Evolutionary conservation across 208 protist species (phyloP).

Genomic region (Wallacemonas sp.): DNA sequence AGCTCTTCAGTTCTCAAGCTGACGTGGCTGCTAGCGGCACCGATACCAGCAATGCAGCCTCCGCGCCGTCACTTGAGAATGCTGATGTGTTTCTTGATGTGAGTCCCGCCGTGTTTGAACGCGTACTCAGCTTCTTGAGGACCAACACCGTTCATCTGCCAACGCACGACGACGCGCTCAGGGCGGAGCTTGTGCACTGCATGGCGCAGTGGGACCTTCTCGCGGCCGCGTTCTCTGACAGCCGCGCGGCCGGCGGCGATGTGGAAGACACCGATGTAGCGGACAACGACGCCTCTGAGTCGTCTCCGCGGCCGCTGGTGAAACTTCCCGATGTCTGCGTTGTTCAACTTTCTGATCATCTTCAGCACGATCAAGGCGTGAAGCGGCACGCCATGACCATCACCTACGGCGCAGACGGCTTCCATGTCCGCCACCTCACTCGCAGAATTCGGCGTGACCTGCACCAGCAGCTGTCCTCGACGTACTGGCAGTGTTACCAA

Average conservation of each 20-base stretch:
- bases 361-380: constrained; percentile 87
- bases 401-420: constrained; percentile 85
- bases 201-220: constrained; percentile 76
- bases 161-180: constrained; percentile 52
- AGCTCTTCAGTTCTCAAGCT: constrained; percentile 34
- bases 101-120: constrained; percentile 76
- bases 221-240: constrained; percentile 49
- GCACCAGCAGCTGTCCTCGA: constrained; percentile 75
- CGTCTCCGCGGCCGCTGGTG: constrained; percentile 8
- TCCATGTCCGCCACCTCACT: constrained; percentile 69
- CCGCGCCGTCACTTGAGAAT: not conserved
- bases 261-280: constrained; percentile 7
- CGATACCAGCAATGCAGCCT: too few species aligned
- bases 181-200: constrained; percentile 67
- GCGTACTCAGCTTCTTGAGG: constrained; percentile 72
- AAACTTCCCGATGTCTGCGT: constrained; percentile 78
- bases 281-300: constrained; percentile 2
- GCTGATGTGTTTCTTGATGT: constrained; percentile 79
- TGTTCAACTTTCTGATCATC: constrained; percentile 84
- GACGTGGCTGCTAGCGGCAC: too few species aligned
- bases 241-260: constrained; percentile 11
- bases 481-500: constrained; percentile 91
- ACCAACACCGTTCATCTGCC: constrained; percentile 63
- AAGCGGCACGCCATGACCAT: constrained; percentile 89
- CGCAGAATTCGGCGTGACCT: constrained; percentile 74